Evolutionary conservation across 352 stramenopile genomes (phyloP), one percentile per base, ranked within the genome.

Genomic region (Pythium periplocum): DNA sequence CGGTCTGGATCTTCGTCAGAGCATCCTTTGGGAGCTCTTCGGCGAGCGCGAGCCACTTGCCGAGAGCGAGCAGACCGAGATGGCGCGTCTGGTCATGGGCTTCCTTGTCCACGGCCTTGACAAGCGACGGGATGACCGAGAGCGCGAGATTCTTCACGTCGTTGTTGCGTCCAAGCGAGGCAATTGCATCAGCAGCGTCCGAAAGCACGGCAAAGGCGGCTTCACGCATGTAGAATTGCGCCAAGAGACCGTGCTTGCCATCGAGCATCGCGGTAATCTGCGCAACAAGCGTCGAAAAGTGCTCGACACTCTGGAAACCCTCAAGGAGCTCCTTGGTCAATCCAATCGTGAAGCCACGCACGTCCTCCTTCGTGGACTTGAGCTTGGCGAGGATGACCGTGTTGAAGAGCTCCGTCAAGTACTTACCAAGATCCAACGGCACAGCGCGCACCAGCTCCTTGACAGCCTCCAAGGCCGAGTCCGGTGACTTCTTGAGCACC

Each of bases 161-260:
- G 2, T 69, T 68, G 0, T 51, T 54, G 11, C 38, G 64, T 2
- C 53, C 52, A 2, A 76, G 43, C 33, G 60, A 44, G 3, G 30
- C 30, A 0, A 62, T 57, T 1, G 61, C 51, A n/a, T 86, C 75
- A 0, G 71, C 75, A 1, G 83, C 68, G n/a, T 87, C 62, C 4
- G 67, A 71, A 1, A 95, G 62, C 45, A 86, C 78, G n/a, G 64
- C 65, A 35, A 81, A 93, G 35, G 68, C 75, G 2, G 78, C 78
- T 50, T 93, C 79, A 38, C 85, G 81, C 66, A 89, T 80, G 61
- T 93, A 95, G 43, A 93, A 95, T 59, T 95, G 85, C n/a, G 85
- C 85, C 35, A 95, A 61, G 36, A 95, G 71, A 33, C 85, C 85
- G 47, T 90, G 75, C 48, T 93, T 93, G 33, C 83, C 83, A 34